These are phyloP conservation scores for Trematosphaeria pertusa DNA, from an alignment of 2,329 filamentous ascomycete species.

Conservation along the genomic window DNA sequence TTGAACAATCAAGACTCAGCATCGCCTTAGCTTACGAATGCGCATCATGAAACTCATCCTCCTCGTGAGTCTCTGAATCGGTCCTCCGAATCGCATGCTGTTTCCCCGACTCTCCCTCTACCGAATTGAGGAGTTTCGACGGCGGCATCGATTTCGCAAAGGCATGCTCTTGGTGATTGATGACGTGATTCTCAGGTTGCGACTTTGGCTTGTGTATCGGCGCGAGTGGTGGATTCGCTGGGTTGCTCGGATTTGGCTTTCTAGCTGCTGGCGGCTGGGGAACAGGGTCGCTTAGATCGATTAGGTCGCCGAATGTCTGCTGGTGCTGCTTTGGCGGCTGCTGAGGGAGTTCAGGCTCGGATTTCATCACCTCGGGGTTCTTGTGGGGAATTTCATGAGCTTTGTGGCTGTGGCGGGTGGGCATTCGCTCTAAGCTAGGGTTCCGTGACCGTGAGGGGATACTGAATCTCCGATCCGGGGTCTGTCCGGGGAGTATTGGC, in stretches of 20 bases:
- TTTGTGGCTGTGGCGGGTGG: slow-evolving; percentile 6
- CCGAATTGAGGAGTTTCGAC: slow-evolving; percentile 15
- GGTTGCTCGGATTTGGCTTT: slow-evolving; percentile 3
- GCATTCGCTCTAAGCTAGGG: slow-evolving; percentile 27
- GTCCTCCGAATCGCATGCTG: slow-evolving; percentile 36
- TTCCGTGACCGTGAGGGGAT: slow-evolving; percentile 63
- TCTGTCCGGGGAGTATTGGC: slow-evolving; percentile 82
- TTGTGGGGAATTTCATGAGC: background rate
- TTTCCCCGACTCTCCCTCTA: slow-evolving; percentile 21
- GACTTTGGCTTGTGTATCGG: slow-evolving; percentile 16
- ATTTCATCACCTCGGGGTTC: slow-evolving; percentile 5
- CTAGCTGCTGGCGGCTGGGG: slow-evolving; percentile 11
- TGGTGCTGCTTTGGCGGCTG: slow-evolving; percentile 15
- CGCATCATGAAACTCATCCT: slow-evolving; percentile 58
- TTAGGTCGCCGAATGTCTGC: slow-evolving; percentile 55
- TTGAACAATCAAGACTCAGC: too few species aligned
- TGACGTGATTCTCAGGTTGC: slow-evolving; percentile 8
- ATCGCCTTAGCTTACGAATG: slow-evolving; percentile 47
- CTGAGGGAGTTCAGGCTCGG: slow-evolving; percentile 10
- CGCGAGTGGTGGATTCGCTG: slow-evolving; percentile 8
- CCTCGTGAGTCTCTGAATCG: slow-evolving; percentile 52
- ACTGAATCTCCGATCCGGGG: slow-evolving; percentile 59
- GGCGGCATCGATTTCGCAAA: slow-evolving; percentile 17
- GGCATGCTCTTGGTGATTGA: slow-evolving; percentile 14
- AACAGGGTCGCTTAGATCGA: slow-evolving; percentile 64